Evolutionary conservation across 2,329 filamentous ascomycete genomes (phyloP), one percentile per base, ranked within the genome.

Genomic region (Colletotrichum phormii): DNA sequence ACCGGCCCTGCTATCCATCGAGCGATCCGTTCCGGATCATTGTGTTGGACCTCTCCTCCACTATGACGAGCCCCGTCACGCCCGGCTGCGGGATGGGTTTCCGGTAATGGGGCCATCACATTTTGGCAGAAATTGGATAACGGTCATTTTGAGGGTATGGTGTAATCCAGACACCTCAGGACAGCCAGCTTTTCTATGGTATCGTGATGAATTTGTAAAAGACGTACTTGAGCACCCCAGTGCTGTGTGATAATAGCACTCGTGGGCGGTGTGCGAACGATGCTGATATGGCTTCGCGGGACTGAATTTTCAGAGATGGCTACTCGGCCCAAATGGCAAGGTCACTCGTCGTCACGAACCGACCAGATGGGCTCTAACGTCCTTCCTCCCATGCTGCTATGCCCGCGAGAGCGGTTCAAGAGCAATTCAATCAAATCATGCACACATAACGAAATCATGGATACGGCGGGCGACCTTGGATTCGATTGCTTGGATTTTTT

Each of bases 401-500:
- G 26, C 26, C 4, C 33, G 3, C 33, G 33, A 35, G 33, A 35
- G 9, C 33, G 33, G 26, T 42, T 42, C 15, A 42, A 42, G 35
- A 13, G 15, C 13, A 42, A 18, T 6, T 42, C 13, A 49, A 5
- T 49, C 7, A 12, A 18, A 9, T 15, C 22, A 12, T 26, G 46
- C 22, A 5, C n/a, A 26, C 12, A 2, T 6, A 9, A 26, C 46
- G 12, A 13, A 31, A 6, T 22, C 5, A 4, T 4, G 15, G 29
- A 24, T 5, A 9, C 7, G n/a, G n/a, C n/a, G n/a, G 7, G 8
- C 4, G 4, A 35, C 11, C 11, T 42, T 61, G 33, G 61, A 58
- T 37, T 72, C 15, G 35, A 61, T 65, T 65, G 60, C 31, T 70
- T 65, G 55, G 65, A 53, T n/a, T 60, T 72, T 71, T 61, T 31